phyloP scores from a whole-genome alignment of 768 basidiomycete genomes.

The Tricholoma flavovirens region DNA sequence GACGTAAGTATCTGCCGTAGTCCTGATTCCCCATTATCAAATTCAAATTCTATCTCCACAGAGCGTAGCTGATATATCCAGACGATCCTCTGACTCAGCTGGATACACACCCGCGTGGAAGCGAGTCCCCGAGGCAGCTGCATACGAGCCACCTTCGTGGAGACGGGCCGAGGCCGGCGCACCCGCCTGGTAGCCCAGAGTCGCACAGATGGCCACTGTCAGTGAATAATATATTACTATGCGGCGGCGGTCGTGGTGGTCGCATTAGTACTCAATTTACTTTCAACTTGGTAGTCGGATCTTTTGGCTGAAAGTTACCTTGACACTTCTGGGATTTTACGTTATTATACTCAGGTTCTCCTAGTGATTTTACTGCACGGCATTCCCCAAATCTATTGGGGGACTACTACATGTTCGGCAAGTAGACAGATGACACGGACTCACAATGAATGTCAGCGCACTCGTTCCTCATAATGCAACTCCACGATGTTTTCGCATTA shows the following conservation, averaged over 20 bases:
- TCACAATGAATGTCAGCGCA: too few relatives aligned
- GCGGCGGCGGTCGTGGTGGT: too few relatives aligned
- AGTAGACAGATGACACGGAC: background rate
- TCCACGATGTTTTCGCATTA: background rate
- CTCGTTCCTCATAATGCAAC: background rate
- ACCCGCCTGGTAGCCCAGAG: background rate
- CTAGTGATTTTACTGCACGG: conserved; percentile 1
- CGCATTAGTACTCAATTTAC: too few relatives aligned
- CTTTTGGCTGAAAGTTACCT: background rate
- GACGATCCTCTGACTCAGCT: background rate
- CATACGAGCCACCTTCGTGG: too few relatives aligned
- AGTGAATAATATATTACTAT: background rate
- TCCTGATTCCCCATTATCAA: too few relatives aligned
- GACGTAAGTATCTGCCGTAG: background rate
- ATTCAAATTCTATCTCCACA: background rate
- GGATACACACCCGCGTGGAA: background rate
- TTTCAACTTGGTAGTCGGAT: background rate
- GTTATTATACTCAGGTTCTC: background rate
- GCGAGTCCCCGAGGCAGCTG: background rate
- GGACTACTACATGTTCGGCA: background rate
- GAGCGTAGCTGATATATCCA: background rate
- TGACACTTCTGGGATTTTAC: background rate
- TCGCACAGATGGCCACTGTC: background rate
- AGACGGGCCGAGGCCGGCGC: background rate
- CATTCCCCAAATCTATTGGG: background rate